Conservation (phyloP, 768 basidiomycete genomes). For the Naganishia onofrii region DNA sequence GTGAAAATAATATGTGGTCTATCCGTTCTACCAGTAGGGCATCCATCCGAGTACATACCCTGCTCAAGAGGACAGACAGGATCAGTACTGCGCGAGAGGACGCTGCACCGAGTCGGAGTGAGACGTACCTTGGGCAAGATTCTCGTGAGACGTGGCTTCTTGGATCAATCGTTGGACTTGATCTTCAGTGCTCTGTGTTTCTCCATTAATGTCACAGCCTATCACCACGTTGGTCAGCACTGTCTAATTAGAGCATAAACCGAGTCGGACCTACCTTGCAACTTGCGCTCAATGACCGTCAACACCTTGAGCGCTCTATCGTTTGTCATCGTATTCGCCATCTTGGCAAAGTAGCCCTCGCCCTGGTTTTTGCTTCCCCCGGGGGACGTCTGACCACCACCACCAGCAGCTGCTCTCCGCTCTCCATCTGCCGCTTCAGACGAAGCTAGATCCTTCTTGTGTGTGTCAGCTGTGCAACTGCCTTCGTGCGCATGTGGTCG, state of each 20-base stretch:
- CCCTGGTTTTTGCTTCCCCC: conserved; percentile 12
- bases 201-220: conserved; percentile 4
- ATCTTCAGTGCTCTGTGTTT: conserved; percentile 35
- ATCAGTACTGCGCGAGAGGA: neutral
- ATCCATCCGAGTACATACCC: conserved; percentile 14
- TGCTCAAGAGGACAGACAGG: neutral
- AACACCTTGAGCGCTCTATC: conserved; percentile 47
- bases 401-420: neutral
- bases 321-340: conserved; percentile 46
- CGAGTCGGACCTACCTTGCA: conserved; percentile 35
- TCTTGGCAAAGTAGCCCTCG: conserved; percentile 45
- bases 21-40: conserved; percentile 11
- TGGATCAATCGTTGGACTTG: conserved; percentile 48
- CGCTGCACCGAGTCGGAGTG: too few relatives aligned
- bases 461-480: neutral
- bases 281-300: conserved; percentile 47
- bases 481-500: neutral
- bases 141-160: conserved; percentile 47
- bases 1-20: too few relatives aligned
- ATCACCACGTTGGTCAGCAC: conserved; percentile 19
- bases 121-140: conserved; percentile 48
- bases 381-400: neutral
- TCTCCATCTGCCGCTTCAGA: neutral
- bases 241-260: neutral
- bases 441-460: neutral